Percentiles rank a stretch among this genome's conserved stretches.
phyloP scores from a whole-genome alignment of 192 early-diverging fungal species.

The Podila epicladia region DNA sequence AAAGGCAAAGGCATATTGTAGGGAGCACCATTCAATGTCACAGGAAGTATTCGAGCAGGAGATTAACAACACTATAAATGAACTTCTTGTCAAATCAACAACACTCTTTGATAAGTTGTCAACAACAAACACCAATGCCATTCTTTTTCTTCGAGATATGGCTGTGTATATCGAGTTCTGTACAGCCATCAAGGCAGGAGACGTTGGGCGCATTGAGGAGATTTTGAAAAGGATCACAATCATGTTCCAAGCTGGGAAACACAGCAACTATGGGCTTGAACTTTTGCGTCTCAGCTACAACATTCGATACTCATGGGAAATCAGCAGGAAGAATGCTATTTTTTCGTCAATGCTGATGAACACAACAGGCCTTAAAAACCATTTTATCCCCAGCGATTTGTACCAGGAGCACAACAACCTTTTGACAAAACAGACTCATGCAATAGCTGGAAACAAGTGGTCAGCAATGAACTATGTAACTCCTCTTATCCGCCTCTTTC shows the following conservation, averaged over 20 bases:
- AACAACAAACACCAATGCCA: slow-evolving; percentile 6
- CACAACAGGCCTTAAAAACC: not conserved
- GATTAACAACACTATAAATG: not conserved
- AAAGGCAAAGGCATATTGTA: not conserved
- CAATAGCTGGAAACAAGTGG: not conserved
- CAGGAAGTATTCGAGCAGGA: not conserved
- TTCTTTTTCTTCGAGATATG: slow-evolving; percentile 1
- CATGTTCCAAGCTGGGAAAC: slow-evolving; percentile 2
- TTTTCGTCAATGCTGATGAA: slow-evolving; percentile 2
- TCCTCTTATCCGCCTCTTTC: slow-evolving; percentile 1
- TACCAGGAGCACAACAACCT: slow-evolving; percentile 11
- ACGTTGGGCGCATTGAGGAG: slow-evolving; percentile 1
- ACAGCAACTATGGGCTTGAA: slow-evolving; percentile 2
- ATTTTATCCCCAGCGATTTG: not conserved
- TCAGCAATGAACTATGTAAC: slow-evolving; percentile 1
- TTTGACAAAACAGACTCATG: slow-evolving; percentile 1
- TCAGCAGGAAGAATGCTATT: not conserved
- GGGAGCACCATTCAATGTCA: not conserved
- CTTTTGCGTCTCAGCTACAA: slow-evolving; percentile 1
- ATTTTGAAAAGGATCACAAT: slow-evolving; percentile 9
- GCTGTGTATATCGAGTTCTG: slow-evolving; percentile 5
- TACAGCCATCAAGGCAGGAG: slow-evolving; percentile 6
- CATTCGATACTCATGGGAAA: not conserved
- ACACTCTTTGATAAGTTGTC: not conserved
- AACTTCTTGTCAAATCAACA: not conserved